These are phyloP conservation scores for Schizonepeta tenuifolia DNA, from an alignment of 257 asterid species.

Conservation along the genomic window DNA sequence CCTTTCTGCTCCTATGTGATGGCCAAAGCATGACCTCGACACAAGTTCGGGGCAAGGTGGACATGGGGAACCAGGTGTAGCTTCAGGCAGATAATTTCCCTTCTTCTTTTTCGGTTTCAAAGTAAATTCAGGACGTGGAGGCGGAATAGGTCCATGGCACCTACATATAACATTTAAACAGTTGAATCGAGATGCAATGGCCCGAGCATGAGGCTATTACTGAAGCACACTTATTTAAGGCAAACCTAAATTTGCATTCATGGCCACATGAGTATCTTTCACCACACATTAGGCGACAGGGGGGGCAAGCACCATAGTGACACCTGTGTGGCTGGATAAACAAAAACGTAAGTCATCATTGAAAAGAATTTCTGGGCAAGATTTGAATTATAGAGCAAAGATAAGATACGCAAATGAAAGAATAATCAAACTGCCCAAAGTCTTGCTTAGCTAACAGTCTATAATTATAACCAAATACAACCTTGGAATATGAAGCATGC, in stretches of 20 bases:
- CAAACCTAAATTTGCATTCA: conserved; percentile 80
- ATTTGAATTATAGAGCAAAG: conserved; percentile 10
- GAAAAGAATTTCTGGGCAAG: conserved; percentile 10
- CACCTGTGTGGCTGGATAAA: conserved; percentile 87
- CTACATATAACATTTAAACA: conserved; percentile 43
- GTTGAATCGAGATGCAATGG: conserved; percentile 24
- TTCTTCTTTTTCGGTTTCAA: conserved; percentile 89
- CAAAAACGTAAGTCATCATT: conserved; percentile 17
- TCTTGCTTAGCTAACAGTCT: background rate
- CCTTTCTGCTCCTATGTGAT: conserved; percentile 85
- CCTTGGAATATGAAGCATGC: conserved; percentile 73
- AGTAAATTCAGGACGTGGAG: conserved; percentile 79
- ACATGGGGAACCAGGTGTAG: conserved; percentile 72
- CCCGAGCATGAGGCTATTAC: conserved; percentile 22
- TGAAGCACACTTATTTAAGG: conserved; percentile 5
- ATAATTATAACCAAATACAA: conserved; percentile 42
- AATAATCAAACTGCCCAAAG: background rate
- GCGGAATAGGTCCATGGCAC: conserved; percentile 95
- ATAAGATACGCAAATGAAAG: conserved; percentile 3
- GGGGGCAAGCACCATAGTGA: conserved; percentile 94
- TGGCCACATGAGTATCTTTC: conserved; percentile 84
- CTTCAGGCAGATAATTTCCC: conserved; percentile 51
- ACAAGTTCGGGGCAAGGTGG: conserved; percentile 93
- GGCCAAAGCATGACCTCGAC: conserved; percentile 80
- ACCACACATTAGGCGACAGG: conserved; percentile 73